Evolutionary conservation across 1,284 basidiomycete species (phyloP), one percentile per base, ranked within the genome.

Genomic region (Earliella scabrosa): DNA sequence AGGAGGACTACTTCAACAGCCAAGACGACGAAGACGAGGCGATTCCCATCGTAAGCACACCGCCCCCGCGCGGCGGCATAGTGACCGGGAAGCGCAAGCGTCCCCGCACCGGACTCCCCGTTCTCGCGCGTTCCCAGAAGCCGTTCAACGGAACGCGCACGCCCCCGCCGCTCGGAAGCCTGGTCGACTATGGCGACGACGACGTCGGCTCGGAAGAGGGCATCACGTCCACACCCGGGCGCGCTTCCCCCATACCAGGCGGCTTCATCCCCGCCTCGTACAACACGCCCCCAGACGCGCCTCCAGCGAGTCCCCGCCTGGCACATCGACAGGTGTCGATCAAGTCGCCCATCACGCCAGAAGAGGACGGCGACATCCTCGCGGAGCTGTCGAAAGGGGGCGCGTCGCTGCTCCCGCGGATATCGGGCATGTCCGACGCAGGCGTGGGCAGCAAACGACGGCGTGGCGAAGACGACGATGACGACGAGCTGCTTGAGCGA

Each of bases 1-100:
- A 95, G 65, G 95, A 98, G 67, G 87, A 92, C 59, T 98, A 97
- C 78, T 97, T 97, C 80, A 93, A 95, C 64, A 82, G 76, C 16
- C 88, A 90, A 52, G 91, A 92, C 32, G 85, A 87, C 39, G 82
- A 87, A 23, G 73, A 79, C 5, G 73, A 68, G 48, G 20, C 52
- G 13, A 44, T 60, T 31, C 61, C 55, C 50, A 67, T 67, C 44
- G 67, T 78, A 54, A 72, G 69, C 52, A 69, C 75, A 24, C 63
- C 72, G 4, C 69, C 66, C 11, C 67, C 69, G 23, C 80, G 77
- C 63, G 67, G 76, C 2, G n/a, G 11, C 39, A 72, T 68, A 10
- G 72, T 83, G 61, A 39, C 52, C 23, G 56, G 52, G 21, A 89
- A 87, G 70, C 82, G 86, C 55, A 88, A 81, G 68, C 84, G 87